phyloP scores from a whole-genome alignment of 1,284 basidiomycete species.

The Anthracocystis panici-leucophaei region DNA sequence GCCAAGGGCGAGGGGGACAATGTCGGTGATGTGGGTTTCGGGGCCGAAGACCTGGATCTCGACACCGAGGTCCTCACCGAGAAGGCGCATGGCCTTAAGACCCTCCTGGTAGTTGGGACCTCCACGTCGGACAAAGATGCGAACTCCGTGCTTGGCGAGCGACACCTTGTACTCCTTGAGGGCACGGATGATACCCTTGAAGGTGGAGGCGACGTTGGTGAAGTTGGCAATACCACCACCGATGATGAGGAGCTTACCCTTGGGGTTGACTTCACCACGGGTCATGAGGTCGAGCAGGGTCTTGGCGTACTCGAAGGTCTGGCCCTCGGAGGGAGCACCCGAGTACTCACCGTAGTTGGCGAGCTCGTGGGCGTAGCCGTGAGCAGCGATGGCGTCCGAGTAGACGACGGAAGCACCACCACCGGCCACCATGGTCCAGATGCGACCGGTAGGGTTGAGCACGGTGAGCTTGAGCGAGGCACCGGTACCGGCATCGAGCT shows the following conservation, averaged over 20 bases:
- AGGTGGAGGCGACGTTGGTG: conserved; percentile 98
- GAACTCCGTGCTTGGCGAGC: conserved; percentile 64
- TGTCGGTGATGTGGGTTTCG: conserved; percentile 98
- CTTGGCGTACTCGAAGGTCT: conserved; percentile 99
- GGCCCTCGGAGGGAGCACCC: conserved; percentile 96
- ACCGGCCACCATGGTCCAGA: conserved; percentile 99
- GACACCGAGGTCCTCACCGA: conserved; percentile 96
- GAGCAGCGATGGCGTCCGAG: conserved; percentile 95
- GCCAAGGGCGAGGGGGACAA: conserved; percentile 95
- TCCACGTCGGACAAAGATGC: conserved; percentile 89
- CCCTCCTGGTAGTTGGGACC: conserved; percentile 99
- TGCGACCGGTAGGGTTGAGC: conserved; percentile 90
- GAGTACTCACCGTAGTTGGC: conserved; percentile 99
- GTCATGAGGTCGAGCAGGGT: conserved; percentile 98
- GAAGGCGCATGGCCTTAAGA: conserved; percentile 96
- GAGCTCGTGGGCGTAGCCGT: conserved; percentile 95
- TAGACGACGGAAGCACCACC: conserved; percentile 79
- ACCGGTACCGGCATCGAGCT: conserved; percentile 95
- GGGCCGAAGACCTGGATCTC: conserved; percentile 96
- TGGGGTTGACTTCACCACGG: conserved; percentile 72
- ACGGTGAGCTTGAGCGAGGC: conserved; percentile 98
- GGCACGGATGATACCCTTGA: conserved; percentile 99
- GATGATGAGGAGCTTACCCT: conserved; percentile 97
- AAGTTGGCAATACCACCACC: conserved; percentile 99
- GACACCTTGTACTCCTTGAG: conserved; percentile 87